Base-by-base conservation (phyloP, 2,329 filamentous ascomycete genomes). In the Fusarium protoensiforme region DNA sequence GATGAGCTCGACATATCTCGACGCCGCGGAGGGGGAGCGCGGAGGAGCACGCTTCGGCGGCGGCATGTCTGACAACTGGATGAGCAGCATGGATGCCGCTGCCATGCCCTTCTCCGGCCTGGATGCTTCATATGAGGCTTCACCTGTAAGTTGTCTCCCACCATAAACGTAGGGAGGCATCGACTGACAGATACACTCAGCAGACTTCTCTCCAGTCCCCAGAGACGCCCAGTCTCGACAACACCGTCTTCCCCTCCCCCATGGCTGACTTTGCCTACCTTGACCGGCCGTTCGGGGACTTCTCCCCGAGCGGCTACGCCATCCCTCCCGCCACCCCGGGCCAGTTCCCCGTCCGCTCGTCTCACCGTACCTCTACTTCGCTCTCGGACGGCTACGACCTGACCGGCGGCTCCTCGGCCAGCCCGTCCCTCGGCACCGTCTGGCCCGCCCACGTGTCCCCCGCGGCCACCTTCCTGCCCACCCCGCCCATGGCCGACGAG, bases 371-470 rank as follows among this genome's bases (percentile, higher is more conserved):
- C 38, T 72, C 74, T 22, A 65, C 67, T 0, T 59, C 65, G 41
- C 65, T 76, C 57, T 67, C 75, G 16, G 75, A 73, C 53, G 64
- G 73, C 31, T 77, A 75, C 66, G 69, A 75, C 57, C 61, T 77
- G 41, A 68, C 67, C 53, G 64, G 53, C 59, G 58, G 43, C 24
- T 48, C 61, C 7, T 66, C 66, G 7, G 67, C 20, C 27, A 74
- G 68, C 33, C 73, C 72, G 13, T 73, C 73, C 13, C 65, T 67
- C 5, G 56, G 67, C 11, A 53, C 66, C 16, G 56, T 77, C n/a
- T 77, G 75, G 75, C 71, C 75, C 18, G 60, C 75, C 24, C 74
- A 77, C 18, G 67, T 75, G 61, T 77, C 75, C 35, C 75, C 73
- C 1, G 67, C 70, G 33, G 61, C 67, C 22, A 70, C 75, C 7